Evolutionary conservation across 2,329 filamentous ascomycete genomes (phyloP).

Genomic region (Madurella mycetomatis): DNA sequence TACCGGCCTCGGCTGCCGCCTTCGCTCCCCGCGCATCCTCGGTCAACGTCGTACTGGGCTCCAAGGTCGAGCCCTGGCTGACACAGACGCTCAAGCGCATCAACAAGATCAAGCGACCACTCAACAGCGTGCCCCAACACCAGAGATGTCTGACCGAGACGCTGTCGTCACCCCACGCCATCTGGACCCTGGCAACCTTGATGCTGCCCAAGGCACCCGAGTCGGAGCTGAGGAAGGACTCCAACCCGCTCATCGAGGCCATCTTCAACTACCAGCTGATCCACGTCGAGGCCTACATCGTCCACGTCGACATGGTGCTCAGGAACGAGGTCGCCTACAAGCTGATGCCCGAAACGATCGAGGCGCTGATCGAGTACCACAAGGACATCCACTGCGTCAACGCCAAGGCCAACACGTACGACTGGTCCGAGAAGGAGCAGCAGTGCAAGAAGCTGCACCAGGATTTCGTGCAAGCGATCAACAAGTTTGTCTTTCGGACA

Average conservation of each 20-base stretch:
- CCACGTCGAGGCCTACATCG: constrained; percentile 94
- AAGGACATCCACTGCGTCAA: constrained; percentile 92
- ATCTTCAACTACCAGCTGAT: constrained; percentile 90
- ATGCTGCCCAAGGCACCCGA: constrained; percentile 91
- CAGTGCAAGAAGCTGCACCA: constrained; percentile 97
- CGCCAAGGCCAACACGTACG: constrained; percentile 80
- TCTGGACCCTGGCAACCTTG: constrained; percentile 90
- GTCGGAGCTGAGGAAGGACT: constrained; percentile 74
- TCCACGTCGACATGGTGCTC: constrained; percentile 98
- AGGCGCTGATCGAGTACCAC: constrained; percentile 89
- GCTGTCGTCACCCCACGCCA: constrained; percentile 80
- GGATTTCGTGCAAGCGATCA: constrained; percentile 92
- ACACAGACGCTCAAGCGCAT: constrained; percentile 95
- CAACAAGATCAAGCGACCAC: constrained; percentile 91
- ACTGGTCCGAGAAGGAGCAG: constrained; percentile 94
- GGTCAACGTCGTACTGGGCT: constrained; percentile 89
- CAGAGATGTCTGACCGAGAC: constrained; percentile 93
- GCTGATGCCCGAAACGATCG: constrained; percentile 90
- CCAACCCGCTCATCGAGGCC: constrained; percentile 77
- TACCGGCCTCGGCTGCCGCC: constrained; percentile 91
- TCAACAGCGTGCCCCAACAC: constrained; percentile 96
- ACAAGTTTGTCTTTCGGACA: constrained; percentile 94
- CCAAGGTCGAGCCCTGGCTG: constrained; percentile 93
- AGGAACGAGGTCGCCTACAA: constrained; percentile 98
- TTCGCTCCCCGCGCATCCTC: constrained; percentile 88